These are phyloP conservation scores for Chalaropsis thielavioides DNA, from an alignment of 2,329 filamentous ascomycete species.

Conservation along the genomic window DNA sequence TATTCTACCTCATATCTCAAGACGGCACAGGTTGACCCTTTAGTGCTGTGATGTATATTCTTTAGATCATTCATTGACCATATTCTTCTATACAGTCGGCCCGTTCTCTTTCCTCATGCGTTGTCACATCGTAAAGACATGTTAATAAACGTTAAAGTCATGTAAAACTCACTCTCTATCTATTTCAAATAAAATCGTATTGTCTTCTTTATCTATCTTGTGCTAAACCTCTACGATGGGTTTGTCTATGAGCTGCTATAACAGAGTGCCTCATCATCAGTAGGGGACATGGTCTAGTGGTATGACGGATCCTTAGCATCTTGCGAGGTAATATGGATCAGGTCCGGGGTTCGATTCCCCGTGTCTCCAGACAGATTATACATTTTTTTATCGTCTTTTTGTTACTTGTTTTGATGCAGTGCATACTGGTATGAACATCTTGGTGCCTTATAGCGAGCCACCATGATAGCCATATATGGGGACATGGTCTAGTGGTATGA, in stretches of 20 bases:
- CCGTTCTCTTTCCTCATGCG: no score
- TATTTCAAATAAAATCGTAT: no score
- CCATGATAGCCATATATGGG: background rate
- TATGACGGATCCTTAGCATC: slow-evolving; percentile 17
- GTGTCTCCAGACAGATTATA: slow-evolving; percentile 13
- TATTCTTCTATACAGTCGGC: no score
- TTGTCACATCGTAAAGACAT: no score
- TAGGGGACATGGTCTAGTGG: slow-evolving; percentile 16
- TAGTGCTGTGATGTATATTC: background rate
- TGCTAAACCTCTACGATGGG: no score
- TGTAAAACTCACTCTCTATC: no score
- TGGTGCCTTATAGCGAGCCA: background rate
- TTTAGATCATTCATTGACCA: background rate
- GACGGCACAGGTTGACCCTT: background rate
- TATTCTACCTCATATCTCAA: background rate
- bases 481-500: slow-evolving; percentile 17
- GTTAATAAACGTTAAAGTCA: no score
- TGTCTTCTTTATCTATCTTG: no score
- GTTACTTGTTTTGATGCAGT: background rate
- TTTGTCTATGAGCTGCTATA: no score
- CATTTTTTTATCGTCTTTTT: no score
- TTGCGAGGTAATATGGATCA: slow-evolving; percentile 11
- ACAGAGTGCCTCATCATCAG: no score
- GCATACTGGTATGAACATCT: background rate
- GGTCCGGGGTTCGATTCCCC: slow-evolving; percentile 18